These are phyloP conservation scores for Ramalina intermedia DNA, from an alignment of 495 filamentous ascomycete species.

Conservation along the genomic window DNA sequence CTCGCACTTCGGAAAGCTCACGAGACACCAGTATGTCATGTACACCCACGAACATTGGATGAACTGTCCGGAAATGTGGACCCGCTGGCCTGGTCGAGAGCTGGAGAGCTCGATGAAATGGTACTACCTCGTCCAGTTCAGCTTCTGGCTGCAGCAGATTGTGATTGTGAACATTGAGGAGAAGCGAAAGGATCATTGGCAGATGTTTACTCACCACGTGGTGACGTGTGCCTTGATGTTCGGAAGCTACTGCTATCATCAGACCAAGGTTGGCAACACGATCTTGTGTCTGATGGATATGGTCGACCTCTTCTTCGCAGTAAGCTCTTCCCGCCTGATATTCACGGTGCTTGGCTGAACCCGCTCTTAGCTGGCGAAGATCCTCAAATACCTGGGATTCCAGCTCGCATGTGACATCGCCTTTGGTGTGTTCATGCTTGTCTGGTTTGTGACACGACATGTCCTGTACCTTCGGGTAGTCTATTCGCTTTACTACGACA, in stretches of 20 bases:
- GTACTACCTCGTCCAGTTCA: constrained; percentile 82
- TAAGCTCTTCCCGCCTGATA: constrained; percentile 30
- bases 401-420: constrained; percentile 62
- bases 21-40: constrained; percentile 54
- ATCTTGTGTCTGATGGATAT: constrained; percentile 90
- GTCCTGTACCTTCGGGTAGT: constrained; percentile 61
- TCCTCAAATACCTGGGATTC: constrained; percentile 77
- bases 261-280: constrained; percentile 75
- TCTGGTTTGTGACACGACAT: constrained; percentile 77
- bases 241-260: constrained; percentile 66
- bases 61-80: constrained; percentile 67
- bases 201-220: constrained; percentile 93
- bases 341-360: constrained; percentile 1
- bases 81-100: constrained; percentile 62
- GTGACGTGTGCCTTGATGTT: constrained; percentile 72
- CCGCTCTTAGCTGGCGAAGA: constrained; percentile 67
- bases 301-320: constrained; percentile 75
- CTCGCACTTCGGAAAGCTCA: background rate
- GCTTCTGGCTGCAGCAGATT: constrained; percentile 91
- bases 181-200: constrained; percentile 81
- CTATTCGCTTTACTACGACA: constrained; percentile 66
- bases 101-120: constrained; percentile 63
- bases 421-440: constrained; percentile 76
- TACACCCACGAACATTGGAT: constrained; percentile 60
- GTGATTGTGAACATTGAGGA: constrained; percentile 90